phyloP scores from a whole-genome alignment of 495 filamentous ascomycete genomes.

The Parathielavia hyrcaniae region DNA sequence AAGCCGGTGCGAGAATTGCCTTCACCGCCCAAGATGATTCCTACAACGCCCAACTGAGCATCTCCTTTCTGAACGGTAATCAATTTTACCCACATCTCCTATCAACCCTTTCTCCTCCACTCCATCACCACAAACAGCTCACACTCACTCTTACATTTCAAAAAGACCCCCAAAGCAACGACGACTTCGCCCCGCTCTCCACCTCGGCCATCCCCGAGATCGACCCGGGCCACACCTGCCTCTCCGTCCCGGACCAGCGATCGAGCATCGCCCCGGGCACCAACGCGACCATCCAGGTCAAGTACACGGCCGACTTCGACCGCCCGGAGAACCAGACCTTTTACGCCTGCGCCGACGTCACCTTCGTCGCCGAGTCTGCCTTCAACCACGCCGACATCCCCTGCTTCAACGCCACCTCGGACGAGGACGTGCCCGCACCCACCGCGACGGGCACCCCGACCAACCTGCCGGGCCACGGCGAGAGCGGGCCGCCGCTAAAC shows the following conservation, averaged over 20 bases:
- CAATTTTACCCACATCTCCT: too few relatives aligned
- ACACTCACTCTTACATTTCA: neutral
- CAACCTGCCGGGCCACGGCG: conserved; percentile 12
- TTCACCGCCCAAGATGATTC: conserved; percentile 27
- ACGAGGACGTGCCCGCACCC: conserved; percentile 17
- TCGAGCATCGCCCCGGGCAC: conserved; percentile 31
- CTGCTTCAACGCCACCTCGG: conserved; percentile 46
- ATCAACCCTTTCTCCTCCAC: neutral
- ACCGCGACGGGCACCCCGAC: conserved; percentile 14
- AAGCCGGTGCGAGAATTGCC: conserved; percentile 27
- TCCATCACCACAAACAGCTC: neutral
- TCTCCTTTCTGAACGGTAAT: conserved; percentile 19
- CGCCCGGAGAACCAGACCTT: conserved; percentile 43
- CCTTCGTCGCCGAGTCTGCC: conserved; percentile 32
- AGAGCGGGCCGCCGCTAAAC: conserved; percentile 15
- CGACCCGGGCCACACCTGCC: conserved; percentile 45
- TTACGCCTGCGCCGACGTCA: conserved; percentile 50
- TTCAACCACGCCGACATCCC: conserved; percentile 34
- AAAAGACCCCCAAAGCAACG: conserved; percentile 21
- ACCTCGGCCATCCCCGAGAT: conserved; percentile 34
- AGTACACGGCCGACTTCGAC: conserved; percentile 43
- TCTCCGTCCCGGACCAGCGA: conserved; percentile 38
- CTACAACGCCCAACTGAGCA: conserved; percentile 15
- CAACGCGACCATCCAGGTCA: conserved; percentile 48
- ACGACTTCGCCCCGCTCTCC: conserved; percentile 31